phyloP scores from a whole-genome alignment of 177 flowering plant genomes.

The Vitis hybrid region DNA sequence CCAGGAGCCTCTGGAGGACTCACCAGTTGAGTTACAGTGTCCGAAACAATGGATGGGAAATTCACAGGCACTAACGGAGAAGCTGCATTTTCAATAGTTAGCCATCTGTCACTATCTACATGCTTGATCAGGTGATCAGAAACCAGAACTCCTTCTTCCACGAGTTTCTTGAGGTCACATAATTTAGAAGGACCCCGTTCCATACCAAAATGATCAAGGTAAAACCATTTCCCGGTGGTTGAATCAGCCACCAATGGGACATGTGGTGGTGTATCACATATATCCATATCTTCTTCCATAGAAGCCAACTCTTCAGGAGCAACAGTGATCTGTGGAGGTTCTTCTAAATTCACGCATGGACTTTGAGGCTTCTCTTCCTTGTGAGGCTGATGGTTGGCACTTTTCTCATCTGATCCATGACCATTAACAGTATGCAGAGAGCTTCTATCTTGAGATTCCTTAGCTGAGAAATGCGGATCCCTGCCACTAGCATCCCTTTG shows the following conservation, averaged over 20 bases:
- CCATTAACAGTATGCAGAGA: conserved; percentile 19
- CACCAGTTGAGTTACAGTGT: conserved; percentile 68
- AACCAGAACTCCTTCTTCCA: conserved; percentile 70
- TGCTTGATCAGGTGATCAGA: conserved; percentile 95
- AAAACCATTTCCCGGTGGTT: conserved; percentile 76
- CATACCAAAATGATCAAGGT: conserved; percentile 80
- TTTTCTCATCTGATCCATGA: conserved; percentile 34
- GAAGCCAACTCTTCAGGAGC: conserved; percentile 70
- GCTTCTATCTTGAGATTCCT: conserved; percentile 38
- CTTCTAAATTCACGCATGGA: conserved; percentile 25
- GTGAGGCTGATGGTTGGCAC: conserved; percentile 21
- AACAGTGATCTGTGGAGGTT: conserved; percentile 41
- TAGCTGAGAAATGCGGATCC: conserved; percentile 35
- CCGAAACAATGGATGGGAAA: conserved; percentile 63
- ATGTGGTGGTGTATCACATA: conserved; percentile 95
- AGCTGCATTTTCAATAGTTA: conserved; percentile 92
- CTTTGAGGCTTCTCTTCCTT: conserved; percentile 38
- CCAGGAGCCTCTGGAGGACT: conserved; percentile 97
- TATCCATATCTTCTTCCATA: conserved; percentile 99
- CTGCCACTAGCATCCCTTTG: conserved; percentile 36
- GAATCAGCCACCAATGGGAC: conserved; percentile 48
- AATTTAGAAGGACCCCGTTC: conserved; percentile 89
- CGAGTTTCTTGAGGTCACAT: conserved; percentile 67
- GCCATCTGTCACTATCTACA: conserved; percentile 83
- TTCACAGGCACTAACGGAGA: conserved; percentile 69